A percentile compares a stretch with the other conserved stretches of the same genome.
These are phyloP conservation scores for Botrytis aclada DNA, from an alignment of 2,329 filamentous ascomycete genomes.

Conservation along the genomic window DNA sequence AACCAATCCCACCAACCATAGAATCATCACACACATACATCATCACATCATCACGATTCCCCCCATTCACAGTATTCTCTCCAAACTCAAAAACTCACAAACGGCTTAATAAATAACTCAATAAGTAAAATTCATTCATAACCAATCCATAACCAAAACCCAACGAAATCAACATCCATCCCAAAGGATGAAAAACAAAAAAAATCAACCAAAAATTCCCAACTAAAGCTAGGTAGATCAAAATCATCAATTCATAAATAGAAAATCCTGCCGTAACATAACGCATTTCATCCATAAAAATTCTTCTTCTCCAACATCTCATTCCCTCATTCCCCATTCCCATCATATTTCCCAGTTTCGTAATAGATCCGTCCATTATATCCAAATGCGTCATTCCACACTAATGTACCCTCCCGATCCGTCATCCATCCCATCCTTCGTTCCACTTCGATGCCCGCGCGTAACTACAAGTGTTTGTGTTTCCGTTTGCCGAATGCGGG, in stretches of 20 bases:
- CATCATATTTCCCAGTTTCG: neutral
- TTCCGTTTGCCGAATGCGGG: neutral
- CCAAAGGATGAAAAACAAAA: neutral
- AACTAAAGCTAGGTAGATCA: neutral
- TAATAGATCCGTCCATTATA: conserved; percentile 3
- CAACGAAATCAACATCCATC: no score
- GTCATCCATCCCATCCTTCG: neutral
- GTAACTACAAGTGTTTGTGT: neutral
- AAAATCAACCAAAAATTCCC: no score
- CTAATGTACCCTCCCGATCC: conserved; percentile 8
- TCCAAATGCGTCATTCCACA: conserved; percentile 1
- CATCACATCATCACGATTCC: neutral
- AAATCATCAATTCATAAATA: conserved; percentile 11
- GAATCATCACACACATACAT: neutral
- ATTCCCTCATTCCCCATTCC: neutral
- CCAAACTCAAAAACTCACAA: neutral
- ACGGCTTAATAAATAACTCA: neutral
- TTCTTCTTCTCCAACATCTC: neutral
- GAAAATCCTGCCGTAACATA: neutral
- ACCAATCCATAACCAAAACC: neutral
- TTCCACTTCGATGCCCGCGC: neutral
- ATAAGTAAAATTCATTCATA: neutral
- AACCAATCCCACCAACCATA: neutral
- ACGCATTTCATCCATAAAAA: neutral
- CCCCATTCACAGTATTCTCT: neutral